Percentiles rank a stretch among this genome's conserved stretches.
Evolutionary conservation across 805 yeast genomes (phyloP).

Genomic region (Yarrowia sp.): DNA sequence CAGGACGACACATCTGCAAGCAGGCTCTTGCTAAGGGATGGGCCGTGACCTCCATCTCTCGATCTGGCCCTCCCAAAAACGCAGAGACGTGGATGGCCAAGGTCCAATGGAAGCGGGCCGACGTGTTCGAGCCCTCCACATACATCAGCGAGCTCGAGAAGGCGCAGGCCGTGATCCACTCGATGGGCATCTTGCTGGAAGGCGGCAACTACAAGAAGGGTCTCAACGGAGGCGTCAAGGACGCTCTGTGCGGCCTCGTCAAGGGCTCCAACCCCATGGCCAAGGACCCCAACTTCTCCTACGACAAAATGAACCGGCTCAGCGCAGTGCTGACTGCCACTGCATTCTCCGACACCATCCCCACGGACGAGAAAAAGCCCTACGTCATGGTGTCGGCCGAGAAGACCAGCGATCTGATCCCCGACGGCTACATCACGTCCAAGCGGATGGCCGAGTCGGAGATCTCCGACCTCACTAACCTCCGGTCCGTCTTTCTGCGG

Average conservation of each 20-base stretch:
- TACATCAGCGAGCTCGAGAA: conserved; percentile 50
- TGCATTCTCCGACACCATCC: conserved; percentile 43
- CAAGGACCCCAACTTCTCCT: conserved; percentile 44
- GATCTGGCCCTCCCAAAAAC: conserved; percentile 40
- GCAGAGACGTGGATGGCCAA: conserved; percentile 38
- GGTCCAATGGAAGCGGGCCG: conserved; percentile 66
- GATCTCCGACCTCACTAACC: conserved; percentile 44
- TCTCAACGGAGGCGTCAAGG: conserved; percentile 29
- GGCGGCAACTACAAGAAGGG: conserved; percentile 62
- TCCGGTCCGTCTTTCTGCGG: conserved; percentile 64
- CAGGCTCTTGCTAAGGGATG: conserved; percentile 61
- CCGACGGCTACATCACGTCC: conserved; percentile 67
- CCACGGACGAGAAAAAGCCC: conserved; percentile 33
- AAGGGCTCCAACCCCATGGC: conserved; percentile 59
- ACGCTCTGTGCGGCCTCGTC: conserved; percentile 32
- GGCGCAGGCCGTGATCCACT: conserved; percentile 72
- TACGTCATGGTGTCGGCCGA: conserved; percentile 85
- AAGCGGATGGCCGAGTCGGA: conserved; percentile 71
- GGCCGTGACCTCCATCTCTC: conserved; percentile 52
- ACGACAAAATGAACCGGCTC: conserved; percentile 64
- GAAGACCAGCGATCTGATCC: conserved; percentile 62
- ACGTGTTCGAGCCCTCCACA: conserved; percentile 62
- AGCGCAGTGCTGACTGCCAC: conserved; percentile 67
- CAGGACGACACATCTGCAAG: conserved; percentile 67
- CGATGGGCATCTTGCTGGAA: conserved; percentile 74